Conservation (phyloP, 2,329 filamentous ascomycete genomes). For the Penicillium corylophilum region DNA sequence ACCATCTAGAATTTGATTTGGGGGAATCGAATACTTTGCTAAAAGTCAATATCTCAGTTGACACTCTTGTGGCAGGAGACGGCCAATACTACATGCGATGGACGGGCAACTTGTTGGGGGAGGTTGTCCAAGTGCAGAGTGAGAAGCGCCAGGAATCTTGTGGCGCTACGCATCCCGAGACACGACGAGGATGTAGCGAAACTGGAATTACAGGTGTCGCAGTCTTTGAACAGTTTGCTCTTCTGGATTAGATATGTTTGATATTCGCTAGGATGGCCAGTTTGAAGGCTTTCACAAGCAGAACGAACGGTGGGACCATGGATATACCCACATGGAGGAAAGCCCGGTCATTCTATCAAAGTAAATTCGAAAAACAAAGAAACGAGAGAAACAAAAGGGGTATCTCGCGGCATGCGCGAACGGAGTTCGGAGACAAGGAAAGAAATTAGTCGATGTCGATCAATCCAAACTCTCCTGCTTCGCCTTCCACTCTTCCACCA, state of each 20-base stretch:
- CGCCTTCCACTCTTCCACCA: constrained; percentile 43
- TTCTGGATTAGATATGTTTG: constrained; percentile 7
- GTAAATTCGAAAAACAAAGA: background rate
- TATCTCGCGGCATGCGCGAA: constrained; percentile 18
- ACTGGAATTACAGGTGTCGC: constrained; percentile 16
- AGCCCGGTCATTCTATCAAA: background rate
- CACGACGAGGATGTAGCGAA: background rate
- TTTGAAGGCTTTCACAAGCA: background rate
- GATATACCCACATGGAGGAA: background rate
- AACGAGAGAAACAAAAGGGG: background rate
- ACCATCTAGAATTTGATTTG: constrained; percentile 15
- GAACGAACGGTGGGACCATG: background rate
- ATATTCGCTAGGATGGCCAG: background rate
- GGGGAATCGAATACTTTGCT: constrained; percentile 9
- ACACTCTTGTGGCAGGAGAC: constrained; percentile 12
- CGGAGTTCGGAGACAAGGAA: background rate
- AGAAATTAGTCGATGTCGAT: background rate
- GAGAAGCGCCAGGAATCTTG: background rate
- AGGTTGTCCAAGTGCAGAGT: constrained; percentile 3
- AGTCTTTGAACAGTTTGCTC: constrained; percentile 27
- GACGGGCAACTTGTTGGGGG: constrained; percentile 20
- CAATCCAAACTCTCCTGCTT: background rate
- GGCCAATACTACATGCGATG: constrained; percentile 23
- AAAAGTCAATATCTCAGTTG: constrained; percentile 13
- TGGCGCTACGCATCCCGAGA: background rate